Evolutionary conservation across 495 filamentous ascomycete species (phyloP).

Genomic region (Wilcoxina mikolae): DNA sequence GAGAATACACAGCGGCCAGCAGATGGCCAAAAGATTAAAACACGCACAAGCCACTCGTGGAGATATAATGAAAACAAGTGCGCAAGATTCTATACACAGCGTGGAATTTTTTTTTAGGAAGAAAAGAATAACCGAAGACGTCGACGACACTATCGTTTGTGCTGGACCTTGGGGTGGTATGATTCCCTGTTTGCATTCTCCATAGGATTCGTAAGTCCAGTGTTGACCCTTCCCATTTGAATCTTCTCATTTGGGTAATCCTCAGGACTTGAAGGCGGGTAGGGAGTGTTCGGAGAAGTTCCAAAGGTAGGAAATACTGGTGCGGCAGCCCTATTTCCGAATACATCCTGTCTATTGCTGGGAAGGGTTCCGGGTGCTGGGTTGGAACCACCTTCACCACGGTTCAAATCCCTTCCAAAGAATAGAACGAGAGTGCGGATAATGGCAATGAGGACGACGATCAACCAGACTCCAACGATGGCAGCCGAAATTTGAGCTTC

Average conservation of each 20-base stretch:
- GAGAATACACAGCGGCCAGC: too few species aligned
- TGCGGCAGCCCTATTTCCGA: background rate
- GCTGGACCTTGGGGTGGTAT: background rate
- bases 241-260: conserved; percentile 1
- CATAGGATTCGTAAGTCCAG: background rate
- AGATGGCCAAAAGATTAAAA: too few species aligned
- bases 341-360: background rate
- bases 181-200: background rate
- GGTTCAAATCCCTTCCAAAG: conserved; percentile 36
- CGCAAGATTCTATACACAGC: too few species aligned
- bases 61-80: too few species aligned
- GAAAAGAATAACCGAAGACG: too few species aligned
- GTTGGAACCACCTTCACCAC: conserved; percentile 36
- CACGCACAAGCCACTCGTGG: too few species aligned
- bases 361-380: background rate
- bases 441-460: conserved; percentile 60
- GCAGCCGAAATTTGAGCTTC: conserved; percentile 63
- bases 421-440: conserved; percentile 45
- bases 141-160: too few species aligned
- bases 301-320: background rate
- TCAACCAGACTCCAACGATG: conserved; percentile 57
- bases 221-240: background rate
- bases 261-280: background rate
- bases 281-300: background rate
- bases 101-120: too few species aligned